Percentiles rank a stretch among this genome's conserved stretches.
phyloP scores from a whole-genome alignment of 2,329 filamentous ascomycete species.

The Didymella pomorum region DNA sequence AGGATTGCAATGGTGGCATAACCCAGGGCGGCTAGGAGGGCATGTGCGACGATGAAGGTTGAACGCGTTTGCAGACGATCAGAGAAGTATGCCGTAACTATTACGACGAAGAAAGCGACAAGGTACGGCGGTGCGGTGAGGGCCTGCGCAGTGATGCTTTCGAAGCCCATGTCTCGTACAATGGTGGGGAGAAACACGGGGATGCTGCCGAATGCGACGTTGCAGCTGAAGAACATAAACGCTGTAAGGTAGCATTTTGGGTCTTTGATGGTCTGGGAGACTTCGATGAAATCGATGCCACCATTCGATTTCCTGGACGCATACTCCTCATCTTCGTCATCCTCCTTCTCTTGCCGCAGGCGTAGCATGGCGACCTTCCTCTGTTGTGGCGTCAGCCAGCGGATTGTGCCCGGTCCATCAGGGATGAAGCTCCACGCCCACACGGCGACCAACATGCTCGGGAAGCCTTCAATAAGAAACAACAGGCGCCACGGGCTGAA shows the following conservation, averaged over 20 bases:
- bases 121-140: constrained; percentile 85
- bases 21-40: constrained; percentile 63
- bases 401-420: constrained; percentile 67
- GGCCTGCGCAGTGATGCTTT: constrained; percentile 72
- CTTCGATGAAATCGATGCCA: constrained; percentile 63
- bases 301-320: constrained; percentile 34
- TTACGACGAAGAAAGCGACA: constrained; percentile 73
- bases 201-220: constrained; percentile 86
- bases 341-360: constrained; percentile 62
- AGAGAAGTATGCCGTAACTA: constrained; percentile 75
- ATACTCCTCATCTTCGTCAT: constrained; percentile 37
- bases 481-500: constrained; percentile 86
- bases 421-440: constrained; percentile 79
- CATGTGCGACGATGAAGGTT: constrained; percentile 72
- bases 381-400: constrained; percentile 55
- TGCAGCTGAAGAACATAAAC: constrained; percentile 84
- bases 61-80: constrained; percentile 71
- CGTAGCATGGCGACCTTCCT: constrained; percentile 74
- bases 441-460: constrained; percentile 77
- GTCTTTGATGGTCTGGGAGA: constrained; percentile 67
- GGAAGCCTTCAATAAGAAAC: constrained; percentile 86
- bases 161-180: constrained; percentile 77
- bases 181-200: constrained; percentile 89
- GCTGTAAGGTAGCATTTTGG: constrained; percentile 78
- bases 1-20: constrained; percentile 69